These are phyloP conservation scores for Lipomyces mesembrius DNA, from an alignment of 805 yeast species.

Conservation along the genomic window DNA sequence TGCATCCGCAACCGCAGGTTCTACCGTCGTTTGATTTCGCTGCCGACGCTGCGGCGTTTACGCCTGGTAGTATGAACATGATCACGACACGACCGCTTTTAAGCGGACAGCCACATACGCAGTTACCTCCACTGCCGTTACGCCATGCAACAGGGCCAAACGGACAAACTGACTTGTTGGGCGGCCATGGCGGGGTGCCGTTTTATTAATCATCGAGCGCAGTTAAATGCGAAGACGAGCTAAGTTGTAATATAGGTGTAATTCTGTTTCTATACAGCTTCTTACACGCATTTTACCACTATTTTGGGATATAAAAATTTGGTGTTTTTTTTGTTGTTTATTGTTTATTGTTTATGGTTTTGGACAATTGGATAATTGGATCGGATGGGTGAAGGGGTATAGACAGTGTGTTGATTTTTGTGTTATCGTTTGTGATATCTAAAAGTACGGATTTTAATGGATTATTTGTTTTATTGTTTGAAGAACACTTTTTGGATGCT, in stretches of 20 bases:
- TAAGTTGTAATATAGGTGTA: background rate
- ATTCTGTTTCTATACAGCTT: background rate
- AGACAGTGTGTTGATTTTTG: background rate
- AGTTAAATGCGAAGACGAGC: background rate
- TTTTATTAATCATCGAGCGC: background rate
- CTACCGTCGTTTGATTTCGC: constrained; percentile 4
- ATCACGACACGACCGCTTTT: background rate
- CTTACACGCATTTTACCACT: background rate
- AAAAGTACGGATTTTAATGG: background rate
- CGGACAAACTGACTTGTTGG: background rate
- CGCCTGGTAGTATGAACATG: background rate
- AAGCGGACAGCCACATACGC: background rate
- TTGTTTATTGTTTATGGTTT: background rate
- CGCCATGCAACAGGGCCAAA: background rate
- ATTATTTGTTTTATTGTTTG: background rate
- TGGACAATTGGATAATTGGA: background rate
- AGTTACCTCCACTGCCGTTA: background rate
- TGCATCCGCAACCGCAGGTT: background rate
- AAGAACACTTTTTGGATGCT: background rate
- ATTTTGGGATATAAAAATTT: background rate
- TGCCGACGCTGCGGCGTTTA: constrained; percentile 1
- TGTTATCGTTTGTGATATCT: background rate
- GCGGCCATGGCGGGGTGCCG: background rate
- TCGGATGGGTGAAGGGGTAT: background rate
- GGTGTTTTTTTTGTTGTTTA: background rate